phyloP scores from a whole-genome alignment of 1,139 yeast species.

The Zygosaccharomyces pseudobailii region DNA sequence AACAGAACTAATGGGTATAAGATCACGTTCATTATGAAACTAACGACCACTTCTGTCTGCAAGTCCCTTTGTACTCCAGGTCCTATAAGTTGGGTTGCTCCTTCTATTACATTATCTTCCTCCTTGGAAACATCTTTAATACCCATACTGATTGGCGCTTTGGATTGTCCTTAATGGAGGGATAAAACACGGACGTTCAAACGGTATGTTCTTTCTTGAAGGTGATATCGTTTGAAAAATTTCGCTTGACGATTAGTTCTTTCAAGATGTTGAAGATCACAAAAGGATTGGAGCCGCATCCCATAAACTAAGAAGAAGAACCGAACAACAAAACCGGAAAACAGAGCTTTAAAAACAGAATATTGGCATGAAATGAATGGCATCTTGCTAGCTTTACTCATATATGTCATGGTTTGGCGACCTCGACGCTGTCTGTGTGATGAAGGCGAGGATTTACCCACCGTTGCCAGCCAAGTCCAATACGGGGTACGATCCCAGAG shows the following conservation, averaged over 20 bases:
- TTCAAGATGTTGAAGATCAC: conserved; percentile 2
- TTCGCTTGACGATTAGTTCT: background rate
- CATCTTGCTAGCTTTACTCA: background rate
- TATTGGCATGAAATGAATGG: conserved; percentile 6
- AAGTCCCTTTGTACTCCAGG: conserved; percentile 29
- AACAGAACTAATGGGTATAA: conserved; percentile 25
- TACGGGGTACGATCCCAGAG: conserved; percentile 60
- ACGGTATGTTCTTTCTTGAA: background rate
- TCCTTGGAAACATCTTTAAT: background rate
- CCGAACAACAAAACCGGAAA: background rate
- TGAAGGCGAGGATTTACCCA: conserved; percentile 8
- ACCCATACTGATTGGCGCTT: background rate
- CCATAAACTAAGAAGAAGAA: conserved; percentile 2
- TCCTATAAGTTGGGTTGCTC: conserved; percentile 17
- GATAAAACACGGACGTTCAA: background rate
- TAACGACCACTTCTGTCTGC: conserved; percentile 28
- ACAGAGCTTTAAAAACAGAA: background rate
- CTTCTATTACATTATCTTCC: conserved; percentile 2
- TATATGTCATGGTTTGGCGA: conserved; percentile 1
- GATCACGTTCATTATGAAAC: conserved; percentile 25
- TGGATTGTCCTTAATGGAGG: background rate
- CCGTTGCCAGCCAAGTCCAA: conserved; percentile 25
- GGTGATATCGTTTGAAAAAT: background rate
- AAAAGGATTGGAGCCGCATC: conserved; percentile 1
- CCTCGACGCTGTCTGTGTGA: background rate